These are phyloP conservation scores for Melampsora americana DNA, from an alignment of 1,284 basidiomycete species.

Conservation along the genomic window DNA sequence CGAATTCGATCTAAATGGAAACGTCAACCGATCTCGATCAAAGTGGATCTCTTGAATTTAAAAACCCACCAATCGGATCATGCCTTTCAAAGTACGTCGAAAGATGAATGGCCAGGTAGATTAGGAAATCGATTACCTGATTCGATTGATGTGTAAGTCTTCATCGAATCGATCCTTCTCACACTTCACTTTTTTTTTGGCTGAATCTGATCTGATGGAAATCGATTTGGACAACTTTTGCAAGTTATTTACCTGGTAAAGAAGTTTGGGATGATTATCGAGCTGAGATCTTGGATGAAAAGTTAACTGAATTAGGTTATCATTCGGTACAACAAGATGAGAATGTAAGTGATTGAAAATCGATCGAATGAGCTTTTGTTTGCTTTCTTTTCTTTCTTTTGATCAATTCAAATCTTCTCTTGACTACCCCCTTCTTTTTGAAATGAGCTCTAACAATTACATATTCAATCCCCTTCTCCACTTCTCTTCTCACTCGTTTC, in stretches of 20 bases:
- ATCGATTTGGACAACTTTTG: too few relatives aligned
- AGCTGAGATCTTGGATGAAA: constrained; percentile 35
- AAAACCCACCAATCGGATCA: too few relatives aligned
- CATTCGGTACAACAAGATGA: neutral
- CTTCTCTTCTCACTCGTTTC: neutral
- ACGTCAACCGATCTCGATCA: constrained; percentile 8
- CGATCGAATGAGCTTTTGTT: neutral
- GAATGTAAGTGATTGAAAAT: neutral
- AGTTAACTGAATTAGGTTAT: constrained; percentile 19
- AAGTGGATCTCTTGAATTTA: too few relatives aligned
- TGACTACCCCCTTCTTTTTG: too few relatives aligned
- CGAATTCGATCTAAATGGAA: constrained; percentile 33
- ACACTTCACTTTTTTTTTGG: too few relatives aligned
- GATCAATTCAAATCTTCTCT: too few relatives aligned
- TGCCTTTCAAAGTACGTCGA: neutral
- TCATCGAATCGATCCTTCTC: too few relatives aligned
- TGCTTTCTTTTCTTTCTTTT: neutral
- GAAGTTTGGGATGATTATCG: constrained; percentile 41
- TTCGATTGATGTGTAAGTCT: constrained; percentile 43
- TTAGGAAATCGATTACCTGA: constrained; percentile 5
- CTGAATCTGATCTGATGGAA: too few relatives aligned
- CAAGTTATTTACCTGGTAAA: constrained; percentile 43
- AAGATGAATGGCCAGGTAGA: constrained; percentile 7
- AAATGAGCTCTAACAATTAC: too few relatives aligned
- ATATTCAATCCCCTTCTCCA: too few relatives aligned